Conservation (phyloP, 2,329 filamentous ascomycete species). For the Ustilaginoidea virens region DNA sequence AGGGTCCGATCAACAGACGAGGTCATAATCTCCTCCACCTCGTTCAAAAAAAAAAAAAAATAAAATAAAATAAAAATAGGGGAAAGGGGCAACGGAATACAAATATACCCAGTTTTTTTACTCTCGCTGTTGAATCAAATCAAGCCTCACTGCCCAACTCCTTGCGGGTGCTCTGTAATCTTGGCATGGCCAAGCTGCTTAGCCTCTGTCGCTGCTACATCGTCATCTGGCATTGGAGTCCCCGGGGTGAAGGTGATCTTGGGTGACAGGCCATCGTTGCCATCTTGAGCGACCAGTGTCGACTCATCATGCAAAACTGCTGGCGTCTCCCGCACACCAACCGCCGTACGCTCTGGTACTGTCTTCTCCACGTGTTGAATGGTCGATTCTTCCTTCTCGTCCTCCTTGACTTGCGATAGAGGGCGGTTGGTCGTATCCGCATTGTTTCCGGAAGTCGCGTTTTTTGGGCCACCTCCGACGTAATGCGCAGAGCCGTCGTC, state of each 20-base stretch:
- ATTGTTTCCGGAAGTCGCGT: slow-evolving; percentile 9
- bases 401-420: slow-evolving; percentile 22
- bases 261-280: slow-evolving; percentile 3
- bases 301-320: slow-evolving; percentile 2
- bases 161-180: slow-evolving; percentile 18
- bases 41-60: background rate
- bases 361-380: slow-evolving; percentile 16
- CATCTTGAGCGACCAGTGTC: slow-evolving; percentile 3
- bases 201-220: slow-evolving; percentile 16
- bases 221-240: slow-evolving; percentile 25
- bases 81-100: background rate
- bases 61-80: background rate
- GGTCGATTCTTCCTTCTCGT: slow-evolving; percentile 19
- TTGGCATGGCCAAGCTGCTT: slow-evolving; percentile 29
- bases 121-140: background rate
- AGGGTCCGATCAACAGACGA: too few species aligned
- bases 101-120: background rate
- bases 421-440: slow-evolving; percentile 10
- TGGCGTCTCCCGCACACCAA: background rate
- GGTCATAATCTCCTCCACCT: background rate
- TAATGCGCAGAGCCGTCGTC: slow-evolving; percentile 25
- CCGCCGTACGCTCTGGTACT: background rate
- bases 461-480: slow-evolving; percentile 13
- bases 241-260: slow-evolving; percentile 12
- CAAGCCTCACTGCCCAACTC: slow-evolving; percentile 17